phyloP scores from a whole-genome alignment of 352 stramenopile species.

The Phytophthora citrophthora region DNA sequence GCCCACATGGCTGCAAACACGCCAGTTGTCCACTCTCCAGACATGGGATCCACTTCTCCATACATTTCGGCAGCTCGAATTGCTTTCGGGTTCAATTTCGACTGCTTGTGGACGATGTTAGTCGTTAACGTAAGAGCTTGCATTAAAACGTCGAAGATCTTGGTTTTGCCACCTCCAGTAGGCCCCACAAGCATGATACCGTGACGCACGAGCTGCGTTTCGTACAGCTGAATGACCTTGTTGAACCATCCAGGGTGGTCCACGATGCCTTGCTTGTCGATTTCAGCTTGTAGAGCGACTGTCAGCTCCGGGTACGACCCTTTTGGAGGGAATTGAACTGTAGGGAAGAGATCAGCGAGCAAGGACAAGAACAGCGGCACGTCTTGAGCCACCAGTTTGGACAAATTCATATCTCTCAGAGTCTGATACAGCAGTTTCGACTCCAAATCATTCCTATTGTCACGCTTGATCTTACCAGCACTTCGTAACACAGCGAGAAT shows the following conservation, averaged over 20 bases:
- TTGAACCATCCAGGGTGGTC: slow-evolving; percentile 90
- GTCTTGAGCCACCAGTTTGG: slow-evolving; percentile 98
- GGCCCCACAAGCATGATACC: slow-evolving; percentile 99
- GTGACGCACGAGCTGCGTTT: slow-evolving; percentile 97
- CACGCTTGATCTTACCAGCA: slow-evolving; percentile 92
- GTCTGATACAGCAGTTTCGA: slow-evolving; percentile 90
- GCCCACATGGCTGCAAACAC: slow-evolving; percentile 99
- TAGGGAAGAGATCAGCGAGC: slow-evolving; percentile 97
- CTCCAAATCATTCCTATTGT: slow-evolving; percentile 89
- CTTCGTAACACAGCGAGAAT: slow-evolving; percentile 91
- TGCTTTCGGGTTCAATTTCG: slow-evolving; percentile 97
- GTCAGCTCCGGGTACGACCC: slow-evolving; percentile 97
- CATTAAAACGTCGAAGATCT: slow-evolving; percentile 96
- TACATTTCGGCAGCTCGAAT: slow-evolving; percentile 99
- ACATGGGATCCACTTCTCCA: slow-evolving; percentile 96
- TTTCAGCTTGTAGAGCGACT: slow-evolving; percentile 79
- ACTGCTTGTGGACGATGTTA: slow-evolving; percentile 95
- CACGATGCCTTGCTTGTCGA: slow-evolving; percentile 93
- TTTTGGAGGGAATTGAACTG: slow-evolving; percentile 90
- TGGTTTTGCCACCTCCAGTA: slow-evolving; percentile 97
- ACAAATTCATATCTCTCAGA: slow-evolving; percentile 98
- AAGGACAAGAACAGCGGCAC: slow-evolving; percentile 97
- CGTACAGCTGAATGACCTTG: slow-evolving; percentile 98
- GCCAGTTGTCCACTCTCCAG: slow-evolving; percentile 97
- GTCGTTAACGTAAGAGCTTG: slow-evolving; percentile 94